Base-by-base conservation (phyloP, 306 rosid genomes). In the Arachis stenosperma region DNA sequence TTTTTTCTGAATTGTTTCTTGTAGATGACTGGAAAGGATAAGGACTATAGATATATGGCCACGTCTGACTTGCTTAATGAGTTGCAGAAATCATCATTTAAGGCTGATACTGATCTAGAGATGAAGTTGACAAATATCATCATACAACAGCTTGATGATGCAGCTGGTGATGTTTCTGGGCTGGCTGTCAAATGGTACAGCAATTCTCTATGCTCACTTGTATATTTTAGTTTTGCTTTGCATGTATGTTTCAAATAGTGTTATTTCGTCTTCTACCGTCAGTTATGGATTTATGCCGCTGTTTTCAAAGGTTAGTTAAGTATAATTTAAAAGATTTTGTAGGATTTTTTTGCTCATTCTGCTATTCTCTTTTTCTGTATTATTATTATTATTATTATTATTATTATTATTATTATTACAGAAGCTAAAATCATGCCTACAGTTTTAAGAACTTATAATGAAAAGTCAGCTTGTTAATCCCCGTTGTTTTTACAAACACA, bases 1-100 rank as follows among this genome's bases (percentile, higher is more conserved):
- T 78, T 42, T 71, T n/a, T 60, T 33, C 12, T 44, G 73, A 61
- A 64, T 67, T 33, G 4, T 9, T 72, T 51, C 39, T 10, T 58
- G 6, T 78, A 93, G 97, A 93, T 93, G 92, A 90, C 97, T 0
- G 98, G 97, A 55, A 93, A 93, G 77, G 98, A 93, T 88, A 93
- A 93, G 79, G 98, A 93, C 75, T 93, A 76, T 71, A 86, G 98
- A 80, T 93, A 93, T 37, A 93, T 93, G 98, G 98, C 98, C 7
- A 93, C 98, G 48, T 93, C 96, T 68, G 98, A 93, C 87, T 86
- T 93, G 79, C 76, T 93, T 12, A 90, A 83, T 33, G 98, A 93
- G 59, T 74, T 93, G 70, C 90, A 81, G 82, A 90, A 84, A 79
- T 77, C 84, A 0, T 81, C 79, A 39, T 93, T 93, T 52, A 93